Base-by-base conservation (phyloP, 768 basidiomycete genomes). In the Lactarius hatsudake region DNA sequence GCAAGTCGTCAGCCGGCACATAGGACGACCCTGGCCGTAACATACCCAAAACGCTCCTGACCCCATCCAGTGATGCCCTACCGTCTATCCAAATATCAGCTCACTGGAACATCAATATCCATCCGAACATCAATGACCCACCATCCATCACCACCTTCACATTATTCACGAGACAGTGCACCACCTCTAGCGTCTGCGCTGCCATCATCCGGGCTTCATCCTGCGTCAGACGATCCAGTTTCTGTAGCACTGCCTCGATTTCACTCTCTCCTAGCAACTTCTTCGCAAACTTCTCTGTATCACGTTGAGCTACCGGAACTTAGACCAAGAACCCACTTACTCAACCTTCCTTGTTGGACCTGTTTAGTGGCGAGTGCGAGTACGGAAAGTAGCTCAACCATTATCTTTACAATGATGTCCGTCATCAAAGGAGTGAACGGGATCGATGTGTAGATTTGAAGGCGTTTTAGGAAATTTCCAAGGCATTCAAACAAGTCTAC, bases 311-410 rank as follows among this genome's bases (percentile, higher is more conserved):
- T 55, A 28, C 30, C 6, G 32, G 28, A 5, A 20, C 8, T 18
- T 32, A 13, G 15, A 18, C 3, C 30, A 17, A 55, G 17, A 1
- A 8, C 6, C 36, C 1, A 38, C 57, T 59, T 15, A 59, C 57
- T 59, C 17, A 59, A 26, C 3, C 57, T 28, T 0, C 57, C 57
- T 59, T 40, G 57, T 36, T 38, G 28, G 20, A 59, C 32, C 23
- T 59, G 57, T 17, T 59, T 59, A 26, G 57, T 59, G 5, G 57
- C 57, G n/a, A 59, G 57, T 15, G 34, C 57, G 32, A 38, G 23
- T 2, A 59, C 36, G 4, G 57, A 59, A 7, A 59, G 57, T 4
- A 59, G n/a, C 32, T 59, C 57, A 13, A 59, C 15, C 36, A 40
- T 13, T 13, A 40, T 59, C 36, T 59, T 59, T 20, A 59, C 20